Conservation (phyloP, 2,329 filamentous ascomycete genomes). For the Knoxdaviesia capensis region DNA sequence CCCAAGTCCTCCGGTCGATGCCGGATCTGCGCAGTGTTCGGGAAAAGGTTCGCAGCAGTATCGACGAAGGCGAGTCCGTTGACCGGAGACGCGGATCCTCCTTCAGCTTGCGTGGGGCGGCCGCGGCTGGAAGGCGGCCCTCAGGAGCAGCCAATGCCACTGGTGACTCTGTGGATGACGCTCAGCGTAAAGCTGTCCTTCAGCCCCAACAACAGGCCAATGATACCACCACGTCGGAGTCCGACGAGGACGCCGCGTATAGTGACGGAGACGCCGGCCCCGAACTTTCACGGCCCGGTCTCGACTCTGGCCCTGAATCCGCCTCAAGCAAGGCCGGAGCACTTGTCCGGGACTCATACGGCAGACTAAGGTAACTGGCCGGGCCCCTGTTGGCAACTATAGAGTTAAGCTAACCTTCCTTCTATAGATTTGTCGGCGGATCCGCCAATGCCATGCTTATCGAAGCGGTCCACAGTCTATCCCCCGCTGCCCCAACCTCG, state of each 20-base stretch:
- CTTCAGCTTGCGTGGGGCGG: too few species aligned
- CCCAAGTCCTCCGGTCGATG: slow-evolving; percentile 5
- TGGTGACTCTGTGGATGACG: neutral
- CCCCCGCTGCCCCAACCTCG: slow-evolving; percentile 3
- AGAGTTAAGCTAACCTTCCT: neutral
- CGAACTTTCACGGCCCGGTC: slow-evolving; percentile 1
- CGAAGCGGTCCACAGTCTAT: slow-evolving; percentile 10
- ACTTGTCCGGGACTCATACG: slow-evolving; percentile 11
- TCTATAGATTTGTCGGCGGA: slow-evolving; percentile 9
- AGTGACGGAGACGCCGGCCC: slow-evolving; percentile 1
- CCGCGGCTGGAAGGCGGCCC: neutral
- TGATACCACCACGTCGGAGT: neutral
- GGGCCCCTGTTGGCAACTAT: neutral
- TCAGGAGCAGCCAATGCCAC: neutral
- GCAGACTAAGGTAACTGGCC: slow-evolving; percentile 7
- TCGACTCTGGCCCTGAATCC: neutral
- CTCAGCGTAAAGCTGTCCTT: neutral
- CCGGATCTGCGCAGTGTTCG: neutral
- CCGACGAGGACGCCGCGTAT: neutral
- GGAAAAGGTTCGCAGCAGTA: neutral
- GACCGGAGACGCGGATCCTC: too few species aligned
- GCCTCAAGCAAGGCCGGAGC: slow-evolving; percentile 5
- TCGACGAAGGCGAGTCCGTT: too few species aligned
- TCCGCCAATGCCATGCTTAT: slow-evolving; percentile 10
- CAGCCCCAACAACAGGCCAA: neutral